Percentiles rank a stretch among this genome's conserved stretches.
phyloP scores from a whole-genome alignment of 257 asterid species.

The Mentha longifolia region DNA sequence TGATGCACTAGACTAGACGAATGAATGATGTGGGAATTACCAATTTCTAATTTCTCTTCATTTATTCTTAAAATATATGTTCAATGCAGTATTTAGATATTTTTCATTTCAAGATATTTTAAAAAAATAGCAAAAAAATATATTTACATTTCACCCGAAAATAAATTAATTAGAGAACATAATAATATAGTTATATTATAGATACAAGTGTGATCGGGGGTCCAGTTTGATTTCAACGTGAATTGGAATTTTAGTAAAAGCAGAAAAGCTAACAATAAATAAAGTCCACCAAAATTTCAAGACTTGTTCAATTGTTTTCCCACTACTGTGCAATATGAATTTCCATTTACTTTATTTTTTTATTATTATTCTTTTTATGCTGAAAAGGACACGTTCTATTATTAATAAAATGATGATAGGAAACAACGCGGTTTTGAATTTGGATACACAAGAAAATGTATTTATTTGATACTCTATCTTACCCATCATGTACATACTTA shows the following conservation, averaged over 20 bases:
- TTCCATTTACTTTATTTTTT: neutral
- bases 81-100: too few species aligned
- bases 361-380: neutral
- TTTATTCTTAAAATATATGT: too few species aligned
- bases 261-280: constrained; percentile 5
- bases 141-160: neutral
- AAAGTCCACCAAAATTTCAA: constrained; percentile 29
- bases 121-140: neutral
- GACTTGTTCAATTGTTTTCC: neutral
- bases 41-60: too few species aligned
- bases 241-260: constrained; percentile 24
- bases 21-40: too few species aligned
- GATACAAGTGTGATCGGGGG: neutral
- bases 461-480: too few species aligned
- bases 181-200: too few species aligned
- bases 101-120: too few species aligned
- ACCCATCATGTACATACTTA: too few species aligned
- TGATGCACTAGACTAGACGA: too few species aligned
- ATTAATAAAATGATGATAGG: neutral
- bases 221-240: constrained; percentile 24
- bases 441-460: constrained; percentile 23
- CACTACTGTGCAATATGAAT: constrained; percentile 7
- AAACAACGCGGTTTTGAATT: constrained; percentile 40
- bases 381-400: constrained; percentile 4
- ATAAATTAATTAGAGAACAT: neutral